Evolutionary conservation across 2,329 filamentous ascomycete genomes (phyloP).

Genomic region (Reticulascus tulasneorum): DNA sequence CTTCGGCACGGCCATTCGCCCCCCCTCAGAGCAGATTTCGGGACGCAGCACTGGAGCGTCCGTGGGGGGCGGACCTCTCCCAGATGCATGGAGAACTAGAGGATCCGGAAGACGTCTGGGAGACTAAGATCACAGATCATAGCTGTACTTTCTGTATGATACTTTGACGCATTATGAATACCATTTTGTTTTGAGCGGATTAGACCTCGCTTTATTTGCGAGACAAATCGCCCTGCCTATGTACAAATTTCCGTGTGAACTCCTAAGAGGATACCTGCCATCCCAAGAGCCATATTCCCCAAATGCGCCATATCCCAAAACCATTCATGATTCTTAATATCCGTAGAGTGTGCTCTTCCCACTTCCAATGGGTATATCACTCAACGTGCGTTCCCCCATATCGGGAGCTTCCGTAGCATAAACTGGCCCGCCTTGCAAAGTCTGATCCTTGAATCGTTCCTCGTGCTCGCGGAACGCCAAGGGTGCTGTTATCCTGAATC

Average conservation of each 20-base stretch:
- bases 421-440: constrained; percentile 11
- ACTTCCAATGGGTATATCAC: constrained; percentile 28
- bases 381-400: no score
- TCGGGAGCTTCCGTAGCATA: no score
- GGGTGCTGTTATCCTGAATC: constrained; percentile 26
- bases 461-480: constrained; percentile 20
- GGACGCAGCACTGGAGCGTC: constrained; percentile 38
- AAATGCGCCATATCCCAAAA: no score
- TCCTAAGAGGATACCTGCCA: no score
- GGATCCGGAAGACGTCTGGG: constrained; percentile 62
- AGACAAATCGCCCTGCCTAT: constrained; percentile 3
- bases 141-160: neutral
- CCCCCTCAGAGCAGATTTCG: constrained; percentile 25
- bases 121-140: constrained; percentile 2
- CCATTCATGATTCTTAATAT: no score
- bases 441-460: constrained; percentile 20
- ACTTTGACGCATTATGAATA: constrained; percentile 11
- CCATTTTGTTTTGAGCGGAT: constrained; percentile 6
- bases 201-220: neutral
- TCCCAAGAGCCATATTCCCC: no score
- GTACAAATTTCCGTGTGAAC: no score
- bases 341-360: constrained; percentile 33
- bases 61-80: constrained; percentile 45
- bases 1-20: constrained; percentile 60
- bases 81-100: constrained; percentile 60